Base-by-base conservation (phyloP, 2,329 filamentous ascomycete genomes). In the Colletotrichum theobromicola region DNA sequence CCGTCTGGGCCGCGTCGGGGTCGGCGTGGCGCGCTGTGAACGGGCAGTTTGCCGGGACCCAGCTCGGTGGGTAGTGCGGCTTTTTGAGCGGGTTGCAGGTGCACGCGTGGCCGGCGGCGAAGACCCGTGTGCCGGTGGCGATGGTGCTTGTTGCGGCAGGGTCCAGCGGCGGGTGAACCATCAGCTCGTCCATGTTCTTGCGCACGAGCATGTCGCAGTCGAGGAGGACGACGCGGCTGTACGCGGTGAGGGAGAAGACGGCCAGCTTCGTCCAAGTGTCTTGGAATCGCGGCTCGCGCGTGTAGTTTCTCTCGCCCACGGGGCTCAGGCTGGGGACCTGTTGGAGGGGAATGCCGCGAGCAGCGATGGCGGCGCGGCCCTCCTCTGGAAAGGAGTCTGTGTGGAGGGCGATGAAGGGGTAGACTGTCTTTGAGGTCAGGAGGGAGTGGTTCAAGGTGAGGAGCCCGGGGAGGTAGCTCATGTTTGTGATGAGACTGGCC, bases 171-270 rank as follows among this genome's bases (percentile, higher is more conserved):
- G 97, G 79, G 21, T 94, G n/a, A 2, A n/a, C 91, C 94, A 98
- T 97, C 78, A 98, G 87, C 85, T 97, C 95, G 82, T 98, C 95
- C 94, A 98, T 97, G 84, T 97, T 97, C 79, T 88, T 88, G 77
- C 93, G 84, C 10, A 94, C 92, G 64, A 98, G 85, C 95, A 98
- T 98, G 85, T 98, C 95, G 80, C 93, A 94, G 84, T 98, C 95
- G 67, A 98, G 88, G 84, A 95, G 94, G 37, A 97, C 93, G 32
- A 98, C 90, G 37, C 95, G 90, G 26, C 92, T 89, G 84, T 96
- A 98, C 81, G 95, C 92, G 21, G 88, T 88, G 30, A 98, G 87
- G 24, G 90, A 92, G 82, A 97, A 98, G 55, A 30, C 26, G 16
- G 24, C 28, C 28, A 58, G 21, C 5, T 58, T 58, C 1, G 55